A percentile compares a stretch with the other conserved stretches of the same genome.
Evolutionary conservation across 139 green algal species (phyloP).

Genomic region (Chlorella sp.): DNA sequence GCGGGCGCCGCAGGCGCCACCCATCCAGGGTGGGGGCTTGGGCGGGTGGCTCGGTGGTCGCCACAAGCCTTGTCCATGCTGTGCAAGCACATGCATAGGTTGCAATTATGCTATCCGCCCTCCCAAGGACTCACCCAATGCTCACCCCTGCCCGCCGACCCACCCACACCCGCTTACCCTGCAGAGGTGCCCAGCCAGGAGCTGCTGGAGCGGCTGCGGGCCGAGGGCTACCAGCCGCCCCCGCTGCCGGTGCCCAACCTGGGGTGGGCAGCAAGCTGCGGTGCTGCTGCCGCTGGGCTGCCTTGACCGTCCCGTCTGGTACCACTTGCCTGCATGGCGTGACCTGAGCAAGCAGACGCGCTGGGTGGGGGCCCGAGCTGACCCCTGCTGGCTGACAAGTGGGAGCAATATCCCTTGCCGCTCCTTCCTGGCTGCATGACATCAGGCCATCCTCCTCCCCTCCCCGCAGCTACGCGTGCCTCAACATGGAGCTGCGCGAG

Average conservation of each 20-base stretch:
- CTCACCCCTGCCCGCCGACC: background rate
- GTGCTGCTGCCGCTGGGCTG: background rate
- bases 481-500: constrained; percentile 58
- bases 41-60: background rate
- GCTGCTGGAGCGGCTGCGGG: background rate
- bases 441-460: too few species aligned
- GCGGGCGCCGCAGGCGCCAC: constrained; percentile 5
- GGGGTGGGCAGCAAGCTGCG: constrained; percentile 20
- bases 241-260: constrained; percentile 61
- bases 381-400: background rate
- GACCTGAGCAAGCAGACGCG: background rate
- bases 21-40: background rate
- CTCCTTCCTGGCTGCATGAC: background rate
- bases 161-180: background rate
- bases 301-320: background rate
- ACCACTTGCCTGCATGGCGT: background rate
- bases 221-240: background rate
- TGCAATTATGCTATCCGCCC: background rate
- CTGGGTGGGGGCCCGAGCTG: background rate
- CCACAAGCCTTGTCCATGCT: background rate
- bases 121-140: background rate
- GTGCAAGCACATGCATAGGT: background rate
- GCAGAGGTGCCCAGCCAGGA: constrained; percentile 21
- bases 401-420: background rate
- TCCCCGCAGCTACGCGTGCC: constrained; percentile 64